Percentiles rank a stretch among this genome's conserved stretches.
Conservation (phyloP, 306 rosid genomes). For the Pachyrhizus erosus region DNA sequence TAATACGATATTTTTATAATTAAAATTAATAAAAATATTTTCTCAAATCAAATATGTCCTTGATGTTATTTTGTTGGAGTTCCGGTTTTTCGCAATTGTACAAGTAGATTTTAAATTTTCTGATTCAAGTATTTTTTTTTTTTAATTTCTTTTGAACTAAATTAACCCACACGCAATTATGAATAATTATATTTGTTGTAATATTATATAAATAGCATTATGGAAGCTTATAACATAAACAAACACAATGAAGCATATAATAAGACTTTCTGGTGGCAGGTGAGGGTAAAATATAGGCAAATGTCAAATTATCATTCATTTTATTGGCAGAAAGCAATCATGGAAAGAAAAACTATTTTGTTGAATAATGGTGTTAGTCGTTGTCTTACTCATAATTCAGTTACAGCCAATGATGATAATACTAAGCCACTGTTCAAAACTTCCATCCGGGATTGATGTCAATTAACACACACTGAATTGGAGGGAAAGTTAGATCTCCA, state of each 20-base stretch:
- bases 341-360: background rate
- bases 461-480: background rate
- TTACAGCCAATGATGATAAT: conserved; percentile 20
- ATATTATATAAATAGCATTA: conserved; percentile 19
- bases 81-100: background rate
- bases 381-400: conserved; percentile 30
- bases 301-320: conserved; percentile 34
- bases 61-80: background rate
- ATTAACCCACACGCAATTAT: conserved; percentile 13
- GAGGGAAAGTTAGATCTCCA: background rate
- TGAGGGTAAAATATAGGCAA: background rate
- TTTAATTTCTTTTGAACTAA: background rate
- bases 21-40: background rate
- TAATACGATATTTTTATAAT: background rate
- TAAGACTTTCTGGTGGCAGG: conserved; percentile 14
- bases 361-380: background rate
- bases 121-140: background rate
- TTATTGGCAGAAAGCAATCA: conserved; percentile 3
- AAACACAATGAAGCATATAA: conserved; percentile 29
- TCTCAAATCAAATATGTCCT: background rate
- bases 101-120: background rate
- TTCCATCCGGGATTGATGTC: background rate
- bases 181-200: background rate
- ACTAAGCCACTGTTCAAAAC: background rate
- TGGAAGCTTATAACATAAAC: conserved; percentile 41